Percentiles rank a stretch among this genome's conserved stretches.
These are phyloP conservation scores for Tagetes erecta DNA, from an alignment of 129 eudicot genomes.

Conservation along the genomic window DNA sequence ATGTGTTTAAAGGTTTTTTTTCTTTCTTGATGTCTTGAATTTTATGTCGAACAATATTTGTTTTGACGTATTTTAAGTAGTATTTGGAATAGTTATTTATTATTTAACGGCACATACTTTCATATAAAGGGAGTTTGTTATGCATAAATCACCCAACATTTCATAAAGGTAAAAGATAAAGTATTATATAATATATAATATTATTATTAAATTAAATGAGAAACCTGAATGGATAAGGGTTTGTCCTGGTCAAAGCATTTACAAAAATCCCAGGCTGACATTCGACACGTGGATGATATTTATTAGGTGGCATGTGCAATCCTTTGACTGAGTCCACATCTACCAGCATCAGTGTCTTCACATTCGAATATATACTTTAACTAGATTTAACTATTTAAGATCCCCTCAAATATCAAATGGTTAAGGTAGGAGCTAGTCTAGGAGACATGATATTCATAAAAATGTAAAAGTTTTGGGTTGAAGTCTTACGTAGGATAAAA, in stretches of 20 bases:
- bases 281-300: slow-evolving; percentile 31
- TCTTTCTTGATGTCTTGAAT: no score
- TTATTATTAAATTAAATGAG: not conserved
- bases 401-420: no score
- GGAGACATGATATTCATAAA: no score
- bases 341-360: slow-evolving; percentile 34
- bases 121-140: not conserved
- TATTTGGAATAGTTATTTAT: no score
- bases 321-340: slow-evolving; percentile 38
- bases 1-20: no score
- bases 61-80: no score
- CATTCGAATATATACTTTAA: not conserved
- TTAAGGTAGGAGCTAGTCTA: no score
- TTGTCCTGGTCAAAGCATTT: slow-evolving; percentile 34
- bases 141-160: not conserved
- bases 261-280: slow-evolving; percentile 28
- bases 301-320: slow-evolving; percentile 38
- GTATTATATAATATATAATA: slow-evolving; percentile 8
- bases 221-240: slow-evolving; percentile 32
- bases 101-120: not conserved
- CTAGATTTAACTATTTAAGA: no score
- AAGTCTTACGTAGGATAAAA: no score
- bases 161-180: not conserved
- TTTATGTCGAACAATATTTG: no score
- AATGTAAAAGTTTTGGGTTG: no score